Evolutionary conservation across 441 rosid genomes (phyloP), one percentile per base, ranked within the genome.

Genomic region (Lagerstroemia fauriei): DNA sequence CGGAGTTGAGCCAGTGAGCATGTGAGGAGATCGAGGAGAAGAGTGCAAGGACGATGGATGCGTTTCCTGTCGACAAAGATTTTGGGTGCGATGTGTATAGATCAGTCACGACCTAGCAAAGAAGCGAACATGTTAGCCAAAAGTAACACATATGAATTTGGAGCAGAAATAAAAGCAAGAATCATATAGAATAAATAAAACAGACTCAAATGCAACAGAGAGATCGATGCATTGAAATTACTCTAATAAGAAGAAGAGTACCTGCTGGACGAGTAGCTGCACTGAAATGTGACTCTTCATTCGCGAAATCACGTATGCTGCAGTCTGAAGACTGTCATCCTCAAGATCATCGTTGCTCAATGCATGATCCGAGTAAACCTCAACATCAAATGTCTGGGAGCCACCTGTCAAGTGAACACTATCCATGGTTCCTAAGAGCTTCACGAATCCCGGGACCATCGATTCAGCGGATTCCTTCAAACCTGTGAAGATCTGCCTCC

Each of bases 251-350:
- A 27, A 70, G 25, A 46, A 32, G 70, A 65, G 73, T 69, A 96
- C 99, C 97, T 94, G 95, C 66, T 92, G 75, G 78, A 92, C 88
- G 73, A 90, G 95, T 81, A 93, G 93, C 87, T 94, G 98, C 81
- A 92, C 86, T 10, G 95, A 83, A 76, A 96, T 92, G 87, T 95
- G 97, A 90, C 92, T 89, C 90, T 94, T 95, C 87, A 90, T 91
- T 85, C 98, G 91, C 47, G 97, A 92, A 83, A 92, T 89, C 86
- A 96, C 95, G 84, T 92, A 94, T 25, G 95, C 91, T 86, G 91
- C 92, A 63, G 92, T 91, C 83, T 93, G 97, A 78, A 96, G 92
- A 88, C 84, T 88, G 84, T 94, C 97, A 84, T 92, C 98, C 81
- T 92, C 98, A n/a, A 95, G 78, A 73, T 94, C 91, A 79, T 92